These are phyloP conservation scores for Hygrophoropsis aurantiaca DNA, from an alignment of 768 basidiomycete genomes.

Conservation along the genomic window DNA sequence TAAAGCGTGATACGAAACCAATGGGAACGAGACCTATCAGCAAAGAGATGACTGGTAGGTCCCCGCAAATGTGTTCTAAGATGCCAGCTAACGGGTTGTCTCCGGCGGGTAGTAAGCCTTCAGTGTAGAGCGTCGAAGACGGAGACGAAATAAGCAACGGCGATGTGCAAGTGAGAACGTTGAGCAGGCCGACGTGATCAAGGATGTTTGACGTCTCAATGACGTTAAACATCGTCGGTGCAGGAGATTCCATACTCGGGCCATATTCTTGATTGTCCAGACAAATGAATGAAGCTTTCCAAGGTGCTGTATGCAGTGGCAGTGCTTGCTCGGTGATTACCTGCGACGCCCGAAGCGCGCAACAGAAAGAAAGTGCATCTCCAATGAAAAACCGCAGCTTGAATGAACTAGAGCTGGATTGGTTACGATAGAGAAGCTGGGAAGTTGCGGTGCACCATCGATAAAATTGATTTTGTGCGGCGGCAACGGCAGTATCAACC, in stretches of 20 bases:
- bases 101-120: slow-evolving; percentile 17
- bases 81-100: slow-evolving; percentile 11
- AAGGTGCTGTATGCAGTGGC: slow-evolving; percentile 18
- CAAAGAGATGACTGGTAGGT: slow-evolving; percentile 25
- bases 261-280: slow-evolving; percentile 23
- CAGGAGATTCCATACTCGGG: slow-evolving; percentile 8
- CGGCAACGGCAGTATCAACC: slow-evolving; percentile 4
- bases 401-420: slow-evolving; percentile 8
- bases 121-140: slow-evolving; percentile 28
- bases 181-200: slow-evolving; percentile 30
- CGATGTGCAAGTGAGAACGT: slow-evolving; percentile 18
- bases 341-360: slow-evolving; percentile 21
- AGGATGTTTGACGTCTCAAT: slow-evolving; percentile 33
- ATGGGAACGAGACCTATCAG: slow-evolving; percentile 27
- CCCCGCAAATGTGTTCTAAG: slow-evolving; percentile 24
- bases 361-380: slow-evolving; percentile 27
- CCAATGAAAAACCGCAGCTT: slow-evolving; percentile 29
- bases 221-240: slow-evolving; percentile 30
- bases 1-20: slow-evolving; percentile 24
- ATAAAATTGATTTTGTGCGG: slow-evolving; percentile 20
- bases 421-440: slow-evolving; percentile 7
- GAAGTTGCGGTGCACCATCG: slow-evolving; percentile 25
- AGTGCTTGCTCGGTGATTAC: slow-evolving; percentile 13
- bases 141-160: slow-evolving; percentile 23
- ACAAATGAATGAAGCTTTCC: slow-evolving; percentile 21